Base-by-base conservation (phyloP, 495 filamentous ascomycete genomes). In the Penicillium tannophilum region DNA sequence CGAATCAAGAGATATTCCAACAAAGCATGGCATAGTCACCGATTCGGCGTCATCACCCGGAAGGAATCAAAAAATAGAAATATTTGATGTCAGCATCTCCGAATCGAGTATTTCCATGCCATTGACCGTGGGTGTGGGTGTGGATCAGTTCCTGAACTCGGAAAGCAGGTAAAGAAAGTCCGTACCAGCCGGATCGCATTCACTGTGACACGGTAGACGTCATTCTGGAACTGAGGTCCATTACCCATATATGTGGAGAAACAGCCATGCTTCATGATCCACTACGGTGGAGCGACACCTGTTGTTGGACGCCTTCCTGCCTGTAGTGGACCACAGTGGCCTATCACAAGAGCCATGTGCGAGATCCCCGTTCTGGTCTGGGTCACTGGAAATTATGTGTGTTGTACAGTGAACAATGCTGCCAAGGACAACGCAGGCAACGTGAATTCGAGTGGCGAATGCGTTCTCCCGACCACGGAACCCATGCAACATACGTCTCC, bases 131-230 rank as follows among this genome's bases (percentile, higher is more conserved):
- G 55, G 31, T 54, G 12, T 41, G 26, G 43, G 11, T 36, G 44
- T 60, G 56, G 54, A 56, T 45, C 46, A 23, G 39, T 58, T 23
- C 44, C 36, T 48, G 42, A 47, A 31, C 45, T 43, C 36, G 33
- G 50, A 57, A 20, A 61, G 53, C 55, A 63, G 30, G 52, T 53
- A 24, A 47, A 49, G 12, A 48, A 48, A 50, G 42, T 43, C 61
- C 66, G 59, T 62, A 53, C 66, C 66, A 64, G 66, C 46, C 64
- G 66, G 61, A 67, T 24, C 17, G 46, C 35, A 49, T 64, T 54
- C 66, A 56, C 30, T 45, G 35, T 43, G 17, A 42, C 39, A 55
- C n/a, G 16, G 12, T 41, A 59, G 35, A 69, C 66, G 66, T 69
- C 66, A 69, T 69, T 19, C 39, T 64, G 31, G 43, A 60, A 48